Evolutionary conservation across 495 filamentous ascomycete genomes (phyloP).

Genomic region (Rostrohypoxylon terebratum): DNA sequence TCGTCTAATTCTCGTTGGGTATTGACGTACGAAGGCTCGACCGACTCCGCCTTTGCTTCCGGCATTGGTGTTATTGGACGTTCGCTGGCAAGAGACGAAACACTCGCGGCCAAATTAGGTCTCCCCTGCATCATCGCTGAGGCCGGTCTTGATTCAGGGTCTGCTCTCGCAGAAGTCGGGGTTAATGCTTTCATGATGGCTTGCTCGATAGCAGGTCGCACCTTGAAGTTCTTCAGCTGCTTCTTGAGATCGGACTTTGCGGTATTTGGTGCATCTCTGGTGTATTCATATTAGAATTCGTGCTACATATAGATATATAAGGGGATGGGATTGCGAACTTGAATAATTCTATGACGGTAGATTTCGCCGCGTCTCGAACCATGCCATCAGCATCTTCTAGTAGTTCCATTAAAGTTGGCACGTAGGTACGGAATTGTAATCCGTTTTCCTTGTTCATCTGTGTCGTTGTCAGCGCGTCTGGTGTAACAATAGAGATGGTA

Average conservation of each 20-base stretch:
- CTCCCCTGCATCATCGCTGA: constrained; percentile 59
- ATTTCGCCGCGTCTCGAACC: constrained; percentile 86
- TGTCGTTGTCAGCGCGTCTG: constrained; percentile 33
- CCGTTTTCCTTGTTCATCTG: constrained; percentile 82
- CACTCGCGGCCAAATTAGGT: constrained; percentile 60
- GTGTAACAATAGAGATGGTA: not conserved
- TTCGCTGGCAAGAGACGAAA: constrained; percentile 61
- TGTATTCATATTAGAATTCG: constrained; percentile 27
- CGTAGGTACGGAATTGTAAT: constrained; percentile 83
- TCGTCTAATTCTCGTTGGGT: constrained; percentile 88
- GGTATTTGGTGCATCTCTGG: constrained; percentile 77
- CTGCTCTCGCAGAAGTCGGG: constrained; percentile 60
- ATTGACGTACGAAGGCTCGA: constrained; percentile 84
- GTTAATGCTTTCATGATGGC: constrained; percentile 80
- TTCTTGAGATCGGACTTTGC: constrained; percentile 90
- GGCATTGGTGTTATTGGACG: constrained; percentile 64
- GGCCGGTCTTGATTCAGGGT: constrained; percentile 58
- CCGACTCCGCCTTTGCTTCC: constrained; percentile 70
- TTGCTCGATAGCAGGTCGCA: constrained; percentile 83
- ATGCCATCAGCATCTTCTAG: constrained; percentile 89
- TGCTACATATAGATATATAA: not conserved
- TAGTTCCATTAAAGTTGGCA: constrained; percentile 82
- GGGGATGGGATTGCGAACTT: constrained; percentile 62
- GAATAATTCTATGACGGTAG: constrained; percentile 85
- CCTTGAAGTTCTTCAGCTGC: constrained; percentile 79